Percentiles rank a stretch among this genome's conserved stretches.
Evolutionary conservation across 106 monocot species (phyloP).

Genomic region (Allium sativum): DNA sequence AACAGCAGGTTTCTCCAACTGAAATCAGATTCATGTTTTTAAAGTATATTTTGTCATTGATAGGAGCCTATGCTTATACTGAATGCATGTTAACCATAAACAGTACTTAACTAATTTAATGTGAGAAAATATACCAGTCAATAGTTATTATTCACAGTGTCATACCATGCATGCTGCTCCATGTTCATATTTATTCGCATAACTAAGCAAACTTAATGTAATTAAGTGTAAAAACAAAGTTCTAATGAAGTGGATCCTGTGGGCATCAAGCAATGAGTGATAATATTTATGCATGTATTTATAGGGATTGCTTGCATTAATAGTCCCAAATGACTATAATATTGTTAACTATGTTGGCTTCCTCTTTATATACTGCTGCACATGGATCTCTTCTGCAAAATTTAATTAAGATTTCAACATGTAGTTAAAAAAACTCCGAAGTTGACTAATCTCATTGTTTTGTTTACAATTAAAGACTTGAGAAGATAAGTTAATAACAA

Average conservation of each 20-base stretch:
- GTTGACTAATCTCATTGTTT: background rate
- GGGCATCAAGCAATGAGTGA: no score
- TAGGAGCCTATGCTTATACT: no score
- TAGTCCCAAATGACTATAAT: background rate
- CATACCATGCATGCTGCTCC: background rate
- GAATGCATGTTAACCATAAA: no score
- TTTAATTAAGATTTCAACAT: background rate
- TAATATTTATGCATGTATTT: background rate
- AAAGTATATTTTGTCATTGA: no score
- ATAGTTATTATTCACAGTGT: background rate
- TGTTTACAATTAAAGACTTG: background rate
- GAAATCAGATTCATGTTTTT: no score
- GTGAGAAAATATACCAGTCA: background rate
- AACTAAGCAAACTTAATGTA: no score
- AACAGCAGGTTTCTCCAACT: no score
- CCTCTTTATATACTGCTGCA: no score
- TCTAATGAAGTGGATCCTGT: no score
- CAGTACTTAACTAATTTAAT: no score
- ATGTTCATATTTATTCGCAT: background rate
- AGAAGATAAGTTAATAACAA: no score
- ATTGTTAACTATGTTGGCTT: background rate
- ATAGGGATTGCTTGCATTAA: slow-evolving; percentile 1
- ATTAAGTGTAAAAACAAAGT: no score
- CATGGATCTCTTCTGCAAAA: background rate
- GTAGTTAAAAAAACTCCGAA: background rate